These are phyloP conservation scores for Ustilago tritici DNA, from an alignment of 1,284 basidiomycete genomes.

Conservation along the genomic window DNA sequence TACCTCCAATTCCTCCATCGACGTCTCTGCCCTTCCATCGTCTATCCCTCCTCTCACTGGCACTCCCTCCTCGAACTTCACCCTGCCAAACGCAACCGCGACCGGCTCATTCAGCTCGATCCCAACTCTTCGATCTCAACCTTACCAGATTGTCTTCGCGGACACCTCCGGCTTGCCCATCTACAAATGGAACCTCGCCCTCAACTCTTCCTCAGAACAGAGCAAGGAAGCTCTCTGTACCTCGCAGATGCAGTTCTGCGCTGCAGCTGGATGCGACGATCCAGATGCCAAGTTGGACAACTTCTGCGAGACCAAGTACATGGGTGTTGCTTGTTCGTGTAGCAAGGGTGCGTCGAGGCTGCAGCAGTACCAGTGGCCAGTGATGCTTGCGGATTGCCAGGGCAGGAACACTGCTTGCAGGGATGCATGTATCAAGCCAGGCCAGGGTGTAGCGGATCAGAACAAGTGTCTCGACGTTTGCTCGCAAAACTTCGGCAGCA, in stretches of 20 bases:
- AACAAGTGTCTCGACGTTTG: constrained; percentile 54
- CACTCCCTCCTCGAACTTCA: constrained; percentile 58
- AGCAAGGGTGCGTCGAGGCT: constrained; percentile 54
- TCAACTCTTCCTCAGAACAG: constrained; percentile 25
- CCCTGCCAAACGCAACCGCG: constrained; percentile 48
- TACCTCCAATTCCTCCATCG: constrained; percentile 23
- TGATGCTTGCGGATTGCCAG: constrained; percentile 64
- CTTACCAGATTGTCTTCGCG: constrained; percentile 50
- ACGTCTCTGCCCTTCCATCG: constrained; percentile 38
- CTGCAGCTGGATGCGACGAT: constrained; percentile 57
- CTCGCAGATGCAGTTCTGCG: constrained; percentile 61
- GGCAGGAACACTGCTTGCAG: constrained; percentile 56
- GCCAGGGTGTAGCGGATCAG: constrained; percentile 46
- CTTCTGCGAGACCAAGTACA: constrained; percentile 63
- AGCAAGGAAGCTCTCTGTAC: constrained; percentile 52
- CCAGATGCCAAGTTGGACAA: constrained; percentile 51
- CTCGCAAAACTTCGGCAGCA: constrained; percentile 51
- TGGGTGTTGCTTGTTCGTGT: constrained; percentile 61
- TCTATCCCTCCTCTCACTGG: constrained; percentile 20
- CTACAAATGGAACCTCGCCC: constrained; percentile 45
- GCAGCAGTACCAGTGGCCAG: constrained; percentile 66
- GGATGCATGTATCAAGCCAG: constrained; percentile 55
- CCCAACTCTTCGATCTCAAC: constrained; percentile 34
- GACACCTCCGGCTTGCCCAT: constrained; percentile 40
- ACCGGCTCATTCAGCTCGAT: constrained; percentile 43